Base-by-base conservation (phyloP, 169 alveolate species). In the Cyclospora cayetanensis region DNA sequence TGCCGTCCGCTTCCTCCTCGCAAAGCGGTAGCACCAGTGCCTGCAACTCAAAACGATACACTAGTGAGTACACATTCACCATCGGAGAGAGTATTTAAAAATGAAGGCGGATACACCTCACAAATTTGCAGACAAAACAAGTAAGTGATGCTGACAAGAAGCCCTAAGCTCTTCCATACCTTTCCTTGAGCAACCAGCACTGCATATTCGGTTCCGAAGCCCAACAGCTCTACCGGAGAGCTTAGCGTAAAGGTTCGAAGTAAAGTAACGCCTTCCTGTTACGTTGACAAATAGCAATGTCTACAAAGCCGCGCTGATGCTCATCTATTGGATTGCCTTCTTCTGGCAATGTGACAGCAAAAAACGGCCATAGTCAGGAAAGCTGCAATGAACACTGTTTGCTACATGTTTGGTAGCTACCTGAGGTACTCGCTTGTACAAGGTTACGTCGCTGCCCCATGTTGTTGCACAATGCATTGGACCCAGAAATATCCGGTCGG, bases 201-300 rank as follows among this genome's bases (percentile, higher is more conserved):
- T n/a, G 80, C 80, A 12, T 68, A 25, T 27, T 68, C 80, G 2
- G 31, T 5, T 31, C 80, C 80, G 25, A 68, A 68, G 39, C 50
- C 80, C 2, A 68, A 12, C 12, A 68, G 80, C 80, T 68, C 25
- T 12, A 68, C 80, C 35, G 80, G 80, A 68, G 80, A 27, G 50
- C 52, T 25, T 1, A 68, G 25, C 5, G 27, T 11, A 15, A 68
- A 27, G 9, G 80, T 34, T 2, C 80, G 46, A 50, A 27, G 50
- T 31, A 68, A 11, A 22, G 41, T 22, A 42, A 25, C 80, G 12
- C 80, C 80, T 68, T 27, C 80, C 80, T 68, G 50, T 35, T 31
- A 31, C 37, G n/a, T 60, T 22, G 37, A 25, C 72, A 60, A 22
- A 60, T 9, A 60, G 9, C 18, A 22, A 60, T 9, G 34, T 22